Evolutionary conservation across 1,139 yeast species (phyloP).

Genomic region (Lodderomyces oxycetoniae): DNA sequence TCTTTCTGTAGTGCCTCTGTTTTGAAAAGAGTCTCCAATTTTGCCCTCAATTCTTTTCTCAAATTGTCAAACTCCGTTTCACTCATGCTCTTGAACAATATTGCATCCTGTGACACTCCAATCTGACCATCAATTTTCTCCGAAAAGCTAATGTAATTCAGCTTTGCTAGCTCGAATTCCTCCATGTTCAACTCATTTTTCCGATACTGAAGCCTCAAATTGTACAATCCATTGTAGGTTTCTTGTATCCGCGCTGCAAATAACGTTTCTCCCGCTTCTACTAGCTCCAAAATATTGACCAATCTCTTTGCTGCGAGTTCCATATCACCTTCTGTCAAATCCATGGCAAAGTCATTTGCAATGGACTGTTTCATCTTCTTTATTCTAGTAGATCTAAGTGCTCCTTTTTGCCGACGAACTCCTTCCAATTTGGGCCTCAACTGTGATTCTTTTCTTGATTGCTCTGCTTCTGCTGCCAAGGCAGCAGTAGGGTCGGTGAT

Average conservation of each 20-base stretch:
- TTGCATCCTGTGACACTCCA: background rate
- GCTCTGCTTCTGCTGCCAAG: slow-evolving; percentile 48
- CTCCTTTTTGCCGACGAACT: slow-evolving; percentile 27
- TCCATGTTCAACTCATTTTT: slow-evolving; percentile 38
- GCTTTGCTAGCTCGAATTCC: slow-evolving; percentile 18
- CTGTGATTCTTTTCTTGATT: slow-evolving; percentile 60
- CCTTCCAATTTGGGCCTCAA: slow-evolving; percentile 49
- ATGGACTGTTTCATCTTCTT: slow-evolving; percentile 15
- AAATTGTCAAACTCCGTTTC: background rate
- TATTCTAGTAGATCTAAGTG: slow-evolving; percentile 19
- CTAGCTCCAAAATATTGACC: slow-evolving; percentile 34
- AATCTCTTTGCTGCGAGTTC: slow-evolving; percentile 48
- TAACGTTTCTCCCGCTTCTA: slow-evolving; percentile 24
- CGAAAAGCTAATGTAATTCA: slow-evolving; percentile 6
- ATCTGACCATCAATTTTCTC: slow-evolving; percentile 5
- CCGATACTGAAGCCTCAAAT: slow-evolving; percentile 38
- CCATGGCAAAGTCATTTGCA: slow-evolving; percentile 20
- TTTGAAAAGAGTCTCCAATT: background rate
- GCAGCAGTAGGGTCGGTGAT: slow-evolving; percentile 51
- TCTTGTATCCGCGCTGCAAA: slow-evolving; percentile 59
- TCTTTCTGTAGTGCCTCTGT: slow-evolving; percentile 12
- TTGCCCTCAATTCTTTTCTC: background rate
- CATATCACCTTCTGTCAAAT: slow-evolving; percentile 30
- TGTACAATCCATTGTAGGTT: slow-evolving; percentile 47
- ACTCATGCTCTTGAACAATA: background rate